Evolutionary conservation across 106 monocot species (phyloP), one percentile per base, ranked within the genome.

Genomic region (Xerophyta viscosa): DNA sequence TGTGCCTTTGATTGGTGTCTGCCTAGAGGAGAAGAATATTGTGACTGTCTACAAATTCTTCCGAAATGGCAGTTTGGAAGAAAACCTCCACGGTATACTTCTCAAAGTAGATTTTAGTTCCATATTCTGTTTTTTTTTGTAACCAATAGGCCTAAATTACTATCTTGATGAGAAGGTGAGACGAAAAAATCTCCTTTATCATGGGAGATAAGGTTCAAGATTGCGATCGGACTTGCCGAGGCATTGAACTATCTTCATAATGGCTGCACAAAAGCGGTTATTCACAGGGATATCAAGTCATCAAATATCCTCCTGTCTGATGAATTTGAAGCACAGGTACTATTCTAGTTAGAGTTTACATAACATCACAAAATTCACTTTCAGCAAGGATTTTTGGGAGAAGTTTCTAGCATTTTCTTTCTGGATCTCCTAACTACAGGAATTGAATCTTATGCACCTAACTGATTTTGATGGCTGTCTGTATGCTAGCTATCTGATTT

Each of bases 281-380:
- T 94, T 59, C 94, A 94, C 50, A 73, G 88, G 73, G 94, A 94
- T 61, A 72, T 88, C 39, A 94, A 94, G 60, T 94, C 94, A 20
- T 88, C 88, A 12, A 88, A 94, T 60, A 88, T 94, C 46, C 94
- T 94, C 59, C 77, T 94, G 14, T 61, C 62, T n/a, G 75, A 84
- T 27, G 72, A 88, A 36, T 75, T 69, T 52, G 68, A 81, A 30
- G 54, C 80, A 24, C 68, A 70, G 75, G 87, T 88, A 70, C 19
- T 29, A 33, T 33, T 33, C 11, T 33, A 6, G 5, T 6, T 33
- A 5, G n/a, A n/a, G n/a, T n/a, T n/a, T n/a, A n/a, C n/a, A n/a
- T n/a, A n/a, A n/a, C n/a, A n/a, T n/a, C n/a, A n/a, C n/a, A n/a
- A n/a, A n/a, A n/a, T n/a, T n/a, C n/a, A n/a, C n/a, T n/a, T n/a